These are phyloP conservation scores for Dictyostelium intermedium DNA, from an alignment of 78 protist genomes.

Conservation along the genomic window DNA sequence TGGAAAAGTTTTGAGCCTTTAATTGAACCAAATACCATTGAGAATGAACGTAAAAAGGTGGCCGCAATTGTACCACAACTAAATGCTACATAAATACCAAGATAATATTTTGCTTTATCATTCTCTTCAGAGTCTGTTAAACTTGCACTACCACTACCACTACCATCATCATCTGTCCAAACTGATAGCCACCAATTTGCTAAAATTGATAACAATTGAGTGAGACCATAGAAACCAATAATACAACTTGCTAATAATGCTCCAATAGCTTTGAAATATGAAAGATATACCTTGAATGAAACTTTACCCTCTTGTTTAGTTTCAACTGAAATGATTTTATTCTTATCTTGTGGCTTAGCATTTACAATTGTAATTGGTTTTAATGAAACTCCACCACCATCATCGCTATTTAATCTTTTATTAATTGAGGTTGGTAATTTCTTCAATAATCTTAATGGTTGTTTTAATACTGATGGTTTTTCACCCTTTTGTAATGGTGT, in stretches of 20 bases:
- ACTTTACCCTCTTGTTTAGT: slow-evolving; percentile 70
- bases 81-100: slow-evolving; percentile 47
- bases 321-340: slow-evolving; percentile 66
- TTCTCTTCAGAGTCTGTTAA: not conserved
- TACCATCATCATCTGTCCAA: slow-evolving; percentile 9
- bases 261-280: slow-evolving; percentile 63
- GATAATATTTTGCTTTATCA: slow-evolving; percentile 25
- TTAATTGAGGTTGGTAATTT: slow-evolving; percentile 4
- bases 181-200: slow-evolving; percentile 65
- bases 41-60: slow-evolving; percentile 36
- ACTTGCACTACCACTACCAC: not conserved
- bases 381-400: not conserved
- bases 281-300: slow-evolving; percentile 9
- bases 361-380: not conserved
- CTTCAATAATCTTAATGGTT: not conserved
- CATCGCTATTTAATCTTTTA: not conserved
- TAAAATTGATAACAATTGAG: slow-evolving; percentile 30
- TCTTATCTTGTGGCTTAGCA: not conserved
- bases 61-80: slow-evolving; percentile 23
- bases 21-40: slow-evolving; percentile 45
- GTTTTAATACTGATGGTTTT: not conserved
- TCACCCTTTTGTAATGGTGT: not conserved
- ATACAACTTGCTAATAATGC: not conserved
- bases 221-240: not conserved
- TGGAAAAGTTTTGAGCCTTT: slow-evolving; percentile 66